Evolutionary conservation across 2,329 filamentous ascomycete genomes (phyloP), one percentile per base, ranked within the genome.

Genomic region (Trichoderma semiorbis): DNA sequence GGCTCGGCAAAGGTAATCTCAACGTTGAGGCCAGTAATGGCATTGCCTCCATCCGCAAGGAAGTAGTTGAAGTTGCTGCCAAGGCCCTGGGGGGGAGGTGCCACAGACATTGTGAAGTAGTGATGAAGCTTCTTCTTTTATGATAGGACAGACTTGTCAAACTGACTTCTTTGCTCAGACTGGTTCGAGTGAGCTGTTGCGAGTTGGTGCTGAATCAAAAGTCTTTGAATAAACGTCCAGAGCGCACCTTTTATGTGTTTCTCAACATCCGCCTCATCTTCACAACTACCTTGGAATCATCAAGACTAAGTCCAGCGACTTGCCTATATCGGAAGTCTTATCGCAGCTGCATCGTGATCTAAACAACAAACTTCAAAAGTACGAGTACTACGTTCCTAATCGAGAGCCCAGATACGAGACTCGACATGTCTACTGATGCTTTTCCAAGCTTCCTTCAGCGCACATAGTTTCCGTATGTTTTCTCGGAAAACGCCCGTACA

Each of bases 11-110:
- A 65, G 30, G 62, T 65, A 5, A 65, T 65, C 12, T 65, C 62
- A 53, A 65, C 62, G 26, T 65, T 65, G 28, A 65, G 28, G 18
- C 62, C 62, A 53, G 62, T 65, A 34, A 65, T 65, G 14, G 62
- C 62, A 18, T 65, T 65, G 12, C 62, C 62, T 65, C 62, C 62
- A 65, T 65, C 62, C 5, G 62, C 62, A 24, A 65, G 62, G 24
- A 65, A 65, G 62, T 65, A 65, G 62, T 65, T 65, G 62, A 65
- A 65, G 12, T 65, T 65, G 62, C 62, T 65, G 62, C 62, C 62
- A 10, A 65, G 21, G 62, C 62, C 62, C 47, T 65, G 26, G 5
- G 39, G n/a, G 30, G 62, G 39, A 11, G 62, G 39, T 65, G 62
- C 62, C 39, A 65, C 62, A 26, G 62, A 65, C 62, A 65, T 65